Conservation (phyloP, 192 early-diverging fungal species). For the Coemansia sp. region DNA sequence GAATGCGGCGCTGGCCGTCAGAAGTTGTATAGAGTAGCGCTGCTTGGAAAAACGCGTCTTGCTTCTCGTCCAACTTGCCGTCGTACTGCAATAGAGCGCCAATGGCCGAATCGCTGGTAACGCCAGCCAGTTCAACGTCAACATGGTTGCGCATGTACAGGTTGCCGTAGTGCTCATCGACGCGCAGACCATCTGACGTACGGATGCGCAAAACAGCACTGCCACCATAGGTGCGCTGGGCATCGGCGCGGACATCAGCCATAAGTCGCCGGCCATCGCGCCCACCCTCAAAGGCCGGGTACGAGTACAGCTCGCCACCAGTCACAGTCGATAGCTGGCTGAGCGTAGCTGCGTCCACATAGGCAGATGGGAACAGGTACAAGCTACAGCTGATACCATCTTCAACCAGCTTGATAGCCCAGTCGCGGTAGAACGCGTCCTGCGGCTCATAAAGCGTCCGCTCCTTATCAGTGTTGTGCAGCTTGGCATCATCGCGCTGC, state of each 20-base stretch:
- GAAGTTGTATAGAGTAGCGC: slow-evolving; percentile 95
- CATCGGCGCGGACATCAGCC: slow-evolving; percentile 71
- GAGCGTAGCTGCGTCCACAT: slow-evolving; percentile 87
- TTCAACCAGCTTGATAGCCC: slow-evolving; percentile 80
- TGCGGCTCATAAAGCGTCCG: slow-evolving; percentile 82
- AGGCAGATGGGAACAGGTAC: slow-evolving; percentile 87
- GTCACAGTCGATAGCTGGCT: slow-evolving; percentile 79
- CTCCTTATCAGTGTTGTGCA: slow-evolving; percentile 93
- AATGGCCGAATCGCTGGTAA: slow-evolving; percentile 83
- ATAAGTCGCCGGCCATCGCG: slow-evolving; percentile 74
- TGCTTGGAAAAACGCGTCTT: slow-evolving; percentile 83
- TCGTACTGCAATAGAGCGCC: slow-evolving; percentile 85
- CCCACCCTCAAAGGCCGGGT: slow-evolving; percentile 76
- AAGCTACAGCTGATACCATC: slow-evolving; percentile 84
- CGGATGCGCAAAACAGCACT: slow-evolving; percentile 88
- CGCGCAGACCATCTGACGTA: slow-evolving; percentile 84
- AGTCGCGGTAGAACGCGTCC: slow-evolving; percentile 81
- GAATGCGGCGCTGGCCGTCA: slow-evolving; percentile 82
- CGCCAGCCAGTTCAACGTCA: slow-evolving; percentile 89
- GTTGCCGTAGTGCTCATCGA: slow-evolving; percentile 91
- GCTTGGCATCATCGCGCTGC: slow-evolving; percentile 85
- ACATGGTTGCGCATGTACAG: slow-evolving; percentile 90
- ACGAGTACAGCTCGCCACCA: slow-evolving; percentile 83
- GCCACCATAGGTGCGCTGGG: slow-evolving; percentile 80
- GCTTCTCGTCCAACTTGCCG: slow-evolving; percentile 82